Percentiles rank a stretch among this genome's conserved stretches.
These are phyloP conservation scores for Endocalyx cinctus DNA, from an alignment of 2,329 filamentous ascomycete genomes.

Conservation along the genomic window DNA sequence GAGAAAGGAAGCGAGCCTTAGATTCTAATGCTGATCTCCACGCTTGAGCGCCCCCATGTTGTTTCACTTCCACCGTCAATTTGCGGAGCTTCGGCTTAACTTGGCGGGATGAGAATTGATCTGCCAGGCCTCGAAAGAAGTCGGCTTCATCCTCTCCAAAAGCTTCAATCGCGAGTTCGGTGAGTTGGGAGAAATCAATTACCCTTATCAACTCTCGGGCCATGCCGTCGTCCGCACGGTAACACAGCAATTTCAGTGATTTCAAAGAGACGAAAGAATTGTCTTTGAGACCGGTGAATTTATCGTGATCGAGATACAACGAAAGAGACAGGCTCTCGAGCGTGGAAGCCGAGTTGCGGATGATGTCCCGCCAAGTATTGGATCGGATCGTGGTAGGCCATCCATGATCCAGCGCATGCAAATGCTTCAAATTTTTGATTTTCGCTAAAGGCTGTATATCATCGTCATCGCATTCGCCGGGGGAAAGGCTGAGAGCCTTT, in stretches of 20 bases:
- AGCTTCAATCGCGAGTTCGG: not conserved
- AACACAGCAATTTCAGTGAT: not conserved
- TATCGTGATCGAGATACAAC: not conserved
- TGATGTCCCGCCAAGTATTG: not conserved
- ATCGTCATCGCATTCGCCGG: not conserved
- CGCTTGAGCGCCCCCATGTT: not conserved
- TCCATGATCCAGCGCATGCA: not conserved
- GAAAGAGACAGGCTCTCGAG: not conserved
- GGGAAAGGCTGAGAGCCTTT: conserved; percentile 3
- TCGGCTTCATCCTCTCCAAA: not conserved
- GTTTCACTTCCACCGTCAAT: not conserved
- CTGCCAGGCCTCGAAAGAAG: not conserved
- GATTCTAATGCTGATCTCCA: not conserved
- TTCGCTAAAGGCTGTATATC: not conserved
- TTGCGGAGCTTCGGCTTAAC: not conserved
- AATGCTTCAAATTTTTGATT: not conserved
- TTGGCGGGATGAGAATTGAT: not conserved
- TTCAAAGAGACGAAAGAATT: not conserved
- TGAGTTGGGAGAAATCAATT: not conserved
- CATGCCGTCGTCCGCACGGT: not conserved
- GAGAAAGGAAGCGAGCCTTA: not conserved
- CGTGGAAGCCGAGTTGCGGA: not conserved
- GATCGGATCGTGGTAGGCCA: not conserved
- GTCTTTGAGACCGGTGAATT: not conserved
- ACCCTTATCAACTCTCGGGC: not conserved